Base-by-base conservation (phyloP, 345 rosid species). In the Arabidopsis arenosa region DNA sequence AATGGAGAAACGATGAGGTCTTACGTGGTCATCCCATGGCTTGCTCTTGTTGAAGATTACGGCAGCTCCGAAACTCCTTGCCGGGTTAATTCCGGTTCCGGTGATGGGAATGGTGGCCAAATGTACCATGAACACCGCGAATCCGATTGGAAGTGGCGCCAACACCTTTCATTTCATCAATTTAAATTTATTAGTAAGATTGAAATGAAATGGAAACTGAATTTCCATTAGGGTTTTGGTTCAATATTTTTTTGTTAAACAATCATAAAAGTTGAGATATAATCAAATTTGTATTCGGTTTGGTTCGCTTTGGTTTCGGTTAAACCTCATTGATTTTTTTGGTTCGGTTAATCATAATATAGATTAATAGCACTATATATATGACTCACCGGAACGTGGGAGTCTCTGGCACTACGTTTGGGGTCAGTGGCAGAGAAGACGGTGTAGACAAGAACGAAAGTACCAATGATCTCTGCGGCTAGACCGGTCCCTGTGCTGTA, bases 41-140 rank as follows among this genome's bases (percentile, higher is more conserved):
- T 93, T 91, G 11, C 85, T 84, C 53, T 82, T 3, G 86, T 88
- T 87, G 83, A 64, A 88, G 74, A 93, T 91, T 14, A 93, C 97
- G 36, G 98, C 98, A 59, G 98, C 98, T 54, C 98, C 98, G 6
- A 93, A 89, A 66, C 98, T 93, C 82, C 98, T 91, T 7, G 98
- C 98, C 12, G 98, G 98, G 84, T 93, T 93, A 77, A 93, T 93
- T 47, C 98, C 97, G 14, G 98, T 93, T 37, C 98, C 98, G 26
- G 97, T 91, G 70, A 93, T 77, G 6, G 98, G 98, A 57, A 93
- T 93, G 3, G 98, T 93, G 33, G 97, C 97, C 58, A 93, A 79
- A 52, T 93, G 98, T 71, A 93, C 98, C 97, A 91, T 91, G 83
- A 93, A 93, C 80, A 93, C 98, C 17, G 98, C 98, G 65, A 93